Evolutionary conservation across 257 asterid species (phyloP), one percentile per base, ranked within the genome.

Genomic region (Phtheirospermum japonicum): DNA sequence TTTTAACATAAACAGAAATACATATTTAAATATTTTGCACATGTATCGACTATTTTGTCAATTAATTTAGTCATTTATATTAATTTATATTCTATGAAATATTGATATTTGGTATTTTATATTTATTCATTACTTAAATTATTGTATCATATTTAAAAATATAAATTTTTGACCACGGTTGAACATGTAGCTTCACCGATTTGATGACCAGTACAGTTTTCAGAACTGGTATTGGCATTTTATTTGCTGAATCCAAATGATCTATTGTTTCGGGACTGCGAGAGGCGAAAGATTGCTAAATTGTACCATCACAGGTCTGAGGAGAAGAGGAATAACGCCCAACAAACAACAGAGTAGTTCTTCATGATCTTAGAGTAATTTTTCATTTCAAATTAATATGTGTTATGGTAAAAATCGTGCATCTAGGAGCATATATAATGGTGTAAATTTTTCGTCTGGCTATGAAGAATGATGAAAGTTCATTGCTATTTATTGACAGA

Each of bases 231-330:
- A 55, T 23, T 42, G 23, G 40, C 46, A 46, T 30, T 57, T 23
- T 42, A 14, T 14, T 53, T 36, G 37, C 71, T 71, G 26, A 62
- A 62, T 64, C 51, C 73, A 32, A 36, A n/a, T 49, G 7, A n/a
- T n/a, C n/a, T 40, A 65, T 17, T 50, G 65, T 69, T 45, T 65
- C 71, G 89, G 99, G 99, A 92, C 72, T 92, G 99, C 12, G 99
- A 89, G 90, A 86, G 99, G 71, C 81, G 99, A 74, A 89, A 82
- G 73, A 85, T 87, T 61, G 95, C 99, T 8, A 92, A 89, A 69
- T 53, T 92, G 80, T 92, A 72, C 84, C 97, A 56, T 67, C 99
- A 92, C 79, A 77, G 97, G 75, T 71, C 89, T 0, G 85, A 83
- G 50, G 95, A 85, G 74, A 78, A 58, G 75, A 89, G 82, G 80